These are phyloP conservation scores for Phytophthora citrophthora DNA, from an alignment of 352 stramenopile species.

Conservation along the genomic window DNA sequence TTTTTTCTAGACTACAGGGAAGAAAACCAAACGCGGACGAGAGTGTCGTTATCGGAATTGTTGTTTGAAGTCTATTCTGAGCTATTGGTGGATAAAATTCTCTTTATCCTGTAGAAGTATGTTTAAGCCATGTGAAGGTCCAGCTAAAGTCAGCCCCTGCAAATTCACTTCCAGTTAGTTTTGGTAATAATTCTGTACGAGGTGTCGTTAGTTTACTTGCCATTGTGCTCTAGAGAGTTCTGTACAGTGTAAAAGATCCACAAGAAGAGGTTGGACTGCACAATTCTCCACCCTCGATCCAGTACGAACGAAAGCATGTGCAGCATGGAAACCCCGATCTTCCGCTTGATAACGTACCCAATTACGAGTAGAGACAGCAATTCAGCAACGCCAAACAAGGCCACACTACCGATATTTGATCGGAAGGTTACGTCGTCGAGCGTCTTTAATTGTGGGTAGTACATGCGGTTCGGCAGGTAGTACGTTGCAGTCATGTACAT, in stretches of 20 bases:
- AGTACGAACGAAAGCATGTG: constrained; percentile 28
- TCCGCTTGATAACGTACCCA: constrained; percentile 7
- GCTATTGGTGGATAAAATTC: neutral
- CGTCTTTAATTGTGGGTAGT: constrained; percentile 22
- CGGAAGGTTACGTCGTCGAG: constrained; percentile 6
- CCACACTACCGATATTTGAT: constrained; percentile 6
- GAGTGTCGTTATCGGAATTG: too few species aligned
- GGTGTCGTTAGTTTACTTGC: neutral
- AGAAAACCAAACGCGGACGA: too few species aligned
- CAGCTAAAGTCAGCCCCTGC: constrained; percentile 27
- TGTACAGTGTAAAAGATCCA: constrained; percentile 33
- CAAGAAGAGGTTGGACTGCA: constrained; percentile 25
- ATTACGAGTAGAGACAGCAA: constrained; percentile 9
- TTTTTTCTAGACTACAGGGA: too few species aligned
- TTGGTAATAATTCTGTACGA: too few species aligned
- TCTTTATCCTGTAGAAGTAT: neutral
- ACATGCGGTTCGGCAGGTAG: constrained; percentile 14
- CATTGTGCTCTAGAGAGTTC: constrained; percentile 25
- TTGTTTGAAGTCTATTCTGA: neutral
- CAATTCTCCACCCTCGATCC: constrained; percentile 5
- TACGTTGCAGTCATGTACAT: constrained; percentile 13
- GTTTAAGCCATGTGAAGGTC: constrained; percentile 21
- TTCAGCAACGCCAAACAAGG: constrained; percentile 14
- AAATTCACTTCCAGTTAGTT: neutral
- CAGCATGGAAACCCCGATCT: constrained; percentile 18